These are phyloP conservation scores for Chrysosporium keratinophilum DNA, from an alignment of 2,329 filamentous ascomycete species.

Conservation along the genomic window DNA sequence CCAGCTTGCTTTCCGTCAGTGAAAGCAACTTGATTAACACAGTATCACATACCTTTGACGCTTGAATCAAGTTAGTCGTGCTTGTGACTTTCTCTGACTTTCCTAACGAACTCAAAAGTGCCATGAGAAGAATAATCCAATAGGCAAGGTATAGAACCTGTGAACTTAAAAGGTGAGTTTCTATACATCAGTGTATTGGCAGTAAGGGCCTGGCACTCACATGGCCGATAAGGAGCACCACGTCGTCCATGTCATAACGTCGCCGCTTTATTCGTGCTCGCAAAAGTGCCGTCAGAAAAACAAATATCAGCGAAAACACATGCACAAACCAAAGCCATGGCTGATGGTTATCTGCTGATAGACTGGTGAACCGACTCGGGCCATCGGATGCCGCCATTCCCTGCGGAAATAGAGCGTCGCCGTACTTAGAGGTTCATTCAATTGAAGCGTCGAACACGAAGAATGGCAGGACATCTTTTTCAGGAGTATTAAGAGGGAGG, in stretches of 20 bases:
- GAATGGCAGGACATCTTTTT: background rate
- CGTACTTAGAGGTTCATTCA: background rate
- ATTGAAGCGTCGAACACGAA: background rate
- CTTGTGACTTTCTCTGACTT: background rate
- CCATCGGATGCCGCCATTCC: background rate
- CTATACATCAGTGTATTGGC: background rate
- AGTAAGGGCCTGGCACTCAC: background rate
- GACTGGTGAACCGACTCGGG: background rate
- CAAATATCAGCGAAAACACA: slow-evolving; percentile 5
- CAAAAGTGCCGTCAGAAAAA: background rate
- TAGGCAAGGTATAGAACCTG: slow-evolving; percentile 4
- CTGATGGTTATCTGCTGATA: slow-evolving; percentile 9
- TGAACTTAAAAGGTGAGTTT: background rate
- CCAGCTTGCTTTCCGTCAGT: background rate
- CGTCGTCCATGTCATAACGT: slow-evolving; percentile 7
- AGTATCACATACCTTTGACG: slow-evolving; percentile 2
- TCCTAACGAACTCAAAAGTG: background rate
- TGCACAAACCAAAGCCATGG: slow-evolving; percentile 10
- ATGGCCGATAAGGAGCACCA: background rate
- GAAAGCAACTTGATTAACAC: background rate
- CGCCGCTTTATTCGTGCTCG: slow-evolving; percentile 4
- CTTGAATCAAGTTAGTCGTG: background rate
- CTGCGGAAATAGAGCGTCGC: background rate
- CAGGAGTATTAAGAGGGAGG: no score
- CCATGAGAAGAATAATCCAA: background rate